Percentiles rank a stretch among this genome's conserved stretches.
phyloP scores from a whole-genome alignment of 805 yeast genomes.

The Candida schatavii region DNA sequence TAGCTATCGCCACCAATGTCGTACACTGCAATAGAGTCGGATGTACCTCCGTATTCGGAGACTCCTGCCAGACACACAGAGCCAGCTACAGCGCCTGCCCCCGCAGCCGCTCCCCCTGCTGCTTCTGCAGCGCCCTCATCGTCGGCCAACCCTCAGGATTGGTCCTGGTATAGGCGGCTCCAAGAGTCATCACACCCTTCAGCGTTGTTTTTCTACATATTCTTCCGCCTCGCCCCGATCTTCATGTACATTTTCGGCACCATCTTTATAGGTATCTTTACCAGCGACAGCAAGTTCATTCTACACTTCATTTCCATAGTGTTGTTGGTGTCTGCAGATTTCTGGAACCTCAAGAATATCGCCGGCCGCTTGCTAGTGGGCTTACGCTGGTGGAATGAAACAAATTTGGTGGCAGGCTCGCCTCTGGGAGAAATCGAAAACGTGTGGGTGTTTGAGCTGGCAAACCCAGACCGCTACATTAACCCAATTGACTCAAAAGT shows the following conservation, averaged over 20 bases:
- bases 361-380: constrained; percentile 90
- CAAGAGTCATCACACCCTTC: constrained; percentile 79
- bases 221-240: constrained; percentile 61
- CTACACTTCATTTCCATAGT: constrained; percentile 77
- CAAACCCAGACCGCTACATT: constrained; percentile 66
- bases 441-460: constrained; percentile 86
- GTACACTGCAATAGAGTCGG: constrained; percentile 33
- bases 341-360: constrained; percentile 90
- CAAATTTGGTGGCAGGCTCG: constrained; percentile 39
- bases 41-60: constrained; percentile 9
- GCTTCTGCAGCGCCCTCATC: neutral
- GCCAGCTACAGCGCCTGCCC: neutral
- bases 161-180: constrained; percentile 33
- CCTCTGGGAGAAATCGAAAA: constrained; percentile 55
- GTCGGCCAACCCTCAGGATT: constrained; percentile 13
- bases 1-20: too few relatives aligned
- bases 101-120: neutral
- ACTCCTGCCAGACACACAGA: neutral
- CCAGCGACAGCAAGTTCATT: constrained; percentile 50
- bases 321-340: constrained; percentile 79
- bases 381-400: constrained; percentile 95
- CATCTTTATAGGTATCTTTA: constrained; percentile 50
- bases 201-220: constrained; percentile 65
- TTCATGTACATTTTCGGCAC: constrained; percentile 69
- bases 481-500: constrained; percentile 90